Evolutionary conservation across 2,329 filamentous ascomycete species (phyloP).

Genomic region (Ceratocystis eucalypticola): DNA sequence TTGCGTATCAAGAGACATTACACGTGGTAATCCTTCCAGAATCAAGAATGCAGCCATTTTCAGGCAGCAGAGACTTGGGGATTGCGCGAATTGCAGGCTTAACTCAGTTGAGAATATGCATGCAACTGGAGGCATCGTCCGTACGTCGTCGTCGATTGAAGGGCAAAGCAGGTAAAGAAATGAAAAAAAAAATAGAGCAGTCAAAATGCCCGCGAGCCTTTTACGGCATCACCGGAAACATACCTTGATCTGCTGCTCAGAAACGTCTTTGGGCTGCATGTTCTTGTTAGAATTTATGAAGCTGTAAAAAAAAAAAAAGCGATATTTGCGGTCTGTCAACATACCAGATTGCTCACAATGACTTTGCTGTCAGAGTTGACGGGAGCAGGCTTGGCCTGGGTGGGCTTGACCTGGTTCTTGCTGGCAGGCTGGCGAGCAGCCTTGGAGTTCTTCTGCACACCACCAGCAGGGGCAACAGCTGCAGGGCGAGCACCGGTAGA

Average conservation of each 20-base stretch:
- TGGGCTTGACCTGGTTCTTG: slow-evolving; percentile 20
- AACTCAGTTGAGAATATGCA: neutral
- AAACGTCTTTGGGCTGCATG: slow-evolving; percentile 79
- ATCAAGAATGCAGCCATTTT: neutral
- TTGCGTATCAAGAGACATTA: neutral
- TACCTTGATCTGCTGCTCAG: slow-evolving; percentile 99
- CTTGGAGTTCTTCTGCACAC: slow-evolving; percentile 67
- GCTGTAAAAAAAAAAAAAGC: neutral
- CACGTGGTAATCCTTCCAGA: neutral
- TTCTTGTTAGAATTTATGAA: slow-evolving; percentile 33
- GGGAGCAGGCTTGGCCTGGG: slow-evolving; percentile 49
- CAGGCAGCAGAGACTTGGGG: neutral
- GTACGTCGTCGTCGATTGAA: slow-evolving; percentile 16
- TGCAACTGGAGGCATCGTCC: slow-evolving; percentile 14
- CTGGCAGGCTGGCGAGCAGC: slow-evolving; percentile 45
- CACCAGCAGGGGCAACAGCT: slow-evolving; percentile 61
- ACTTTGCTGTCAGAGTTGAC: slow-evolving; percentile 76
- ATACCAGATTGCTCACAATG: slow-evolving; percentile 95
- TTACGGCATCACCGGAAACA: slow-evolving; percentile 66
- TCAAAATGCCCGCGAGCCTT: slow-evolving; percentile 19
- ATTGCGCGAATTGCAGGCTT: neutral
- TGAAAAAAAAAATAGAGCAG: slow-evolving; percentile 17
- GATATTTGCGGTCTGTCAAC: slow-evolving; percentile 25
- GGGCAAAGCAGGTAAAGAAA: slow-evolving; percentile 14
- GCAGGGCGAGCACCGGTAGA: slow-evolving; percentile 38